A percentile compares a stretch with the other conserved stretches of the same genome.
These are phyloP conservation scores for Hibiscus syriacus DNA, from an alignment of 345 rosid genomes.

Conservation along the genomic window DNA sequence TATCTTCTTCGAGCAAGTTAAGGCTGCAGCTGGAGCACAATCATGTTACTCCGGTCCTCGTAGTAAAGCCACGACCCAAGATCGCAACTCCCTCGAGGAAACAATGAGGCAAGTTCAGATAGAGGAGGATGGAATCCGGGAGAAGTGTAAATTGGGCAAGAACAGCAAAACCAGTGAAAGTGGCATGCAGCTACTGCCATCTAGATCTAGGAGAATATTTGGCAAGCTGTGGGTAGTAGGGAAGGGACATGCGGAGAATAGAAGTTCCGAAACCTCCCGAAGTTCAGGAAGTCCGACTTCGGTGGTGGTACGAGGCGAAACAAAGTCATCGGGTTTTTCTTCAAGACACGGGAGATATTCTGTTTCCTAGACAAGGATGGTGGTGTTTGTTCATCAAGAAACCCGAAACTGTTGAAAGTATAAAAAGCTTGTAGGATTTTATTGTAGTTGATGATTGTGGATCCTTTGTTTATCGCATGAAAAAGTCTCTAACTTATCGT, in stretches of 20 bases:
- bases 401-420: background rate
- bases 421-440: constrained; percentile 21
- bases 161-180: constrained; percentile 51
- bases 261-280: constrained; percentile 75
- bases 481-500: no score
- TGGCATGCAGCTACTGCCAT: constrained; percentile 59
- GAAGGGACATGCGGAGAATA: constrained; percentile 45
- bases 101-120: background rate
- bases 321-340: constrained; percentile 61
- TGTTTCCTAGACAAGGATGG: constrained; percentile 33
- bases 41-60: constrained; percentile 24
- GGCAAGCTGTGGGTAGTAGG: constrained; percentile 66
- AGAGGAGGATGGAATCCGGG: background rate
- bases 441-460: no score
- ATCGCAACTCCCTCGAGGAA: background rate
- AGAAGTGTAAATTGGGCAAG: constrained; percentile 17
- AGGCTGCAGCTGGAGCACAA: constrained; percentile 43
- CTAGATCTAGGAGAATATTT: constrained; percentile 79
- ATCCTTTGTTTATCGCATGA: no score
- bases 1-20: constrained; percentile 79
- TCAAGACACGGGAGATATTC: constrained; percentile 69
- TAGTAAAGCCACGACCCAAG: background rate
- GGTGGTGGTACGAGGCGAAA: constrained; percentile 41
- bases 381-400: background rate
- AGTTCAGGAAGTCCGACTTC: constrained; percentile 83